Conservation (phyloP, 495 filamentous ascomycete genomes). For the Aspergillus carlsbadensis region DNA sequence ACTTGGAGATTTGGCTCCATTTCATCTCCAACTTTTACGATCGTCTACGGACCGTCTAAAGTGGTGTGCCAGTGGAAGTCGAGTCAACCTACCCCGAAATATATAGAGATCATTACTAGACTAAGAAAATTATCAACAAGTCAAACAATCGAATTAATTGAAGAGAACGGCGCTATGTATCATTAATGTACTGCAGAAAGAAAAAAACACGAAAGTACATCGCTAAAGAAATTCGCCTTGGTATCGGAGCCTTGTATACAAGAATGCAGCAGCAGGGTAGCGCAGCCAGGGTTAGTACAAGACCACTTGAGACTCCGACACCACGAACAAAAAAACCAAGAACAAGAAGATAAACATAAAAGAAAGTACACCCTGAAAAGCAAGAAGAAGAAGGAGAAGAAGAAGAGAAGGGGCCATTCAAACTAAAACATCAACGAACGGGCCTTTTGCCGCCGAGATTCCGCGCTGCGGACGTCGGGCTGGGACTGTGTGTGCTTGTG, state of each 20-base stretch:
- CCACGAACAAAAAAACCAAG: slow-evolving; percentile 13
- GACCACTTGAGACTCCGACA: slow-evolving; percentile 23
- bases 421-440: slow-evolving; percentile 45
- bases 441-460: slow-evolving; percentile 44
- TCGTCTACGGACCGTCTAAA: no score
- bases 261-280: slow-evolving; percentile 6
- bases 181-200: slow-evolving; percentile 36
- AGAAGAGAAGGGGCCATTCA: background rate
- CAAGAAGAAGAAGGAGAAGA: slow-evolving; percentile 7
- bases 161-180: slow-evolving; percentile 36
- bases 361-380: background rate
- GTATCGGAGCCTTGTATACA: slow-evolving; percentile 15
- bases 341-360: background rate
- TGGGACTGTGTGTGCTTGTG: slow-evolving; percentile 48
- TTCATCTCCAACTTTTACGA: no score
- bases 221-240: slow-evolving; percentile 13
- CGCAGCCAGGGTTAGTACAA: slow-evolving; percentile 6
- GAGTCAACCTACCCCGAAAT: no score
- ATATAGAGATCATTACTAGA: no score
- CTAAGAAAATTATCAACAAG: background rate
- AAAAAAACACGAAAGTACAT: slow-evolving; percentile 14
- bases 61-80: no score
- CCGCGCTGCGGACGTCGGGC: slow-evolving; percentile 38
- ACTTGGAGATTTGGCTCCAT: no score
- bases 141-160: slow-evolving; percentile 3